These are phyloP conservation scores for Aschersonia sp. DNA, from an alignment of 2,329 filamentous ascomycete species.

Conservation along the genomic window DNA sequence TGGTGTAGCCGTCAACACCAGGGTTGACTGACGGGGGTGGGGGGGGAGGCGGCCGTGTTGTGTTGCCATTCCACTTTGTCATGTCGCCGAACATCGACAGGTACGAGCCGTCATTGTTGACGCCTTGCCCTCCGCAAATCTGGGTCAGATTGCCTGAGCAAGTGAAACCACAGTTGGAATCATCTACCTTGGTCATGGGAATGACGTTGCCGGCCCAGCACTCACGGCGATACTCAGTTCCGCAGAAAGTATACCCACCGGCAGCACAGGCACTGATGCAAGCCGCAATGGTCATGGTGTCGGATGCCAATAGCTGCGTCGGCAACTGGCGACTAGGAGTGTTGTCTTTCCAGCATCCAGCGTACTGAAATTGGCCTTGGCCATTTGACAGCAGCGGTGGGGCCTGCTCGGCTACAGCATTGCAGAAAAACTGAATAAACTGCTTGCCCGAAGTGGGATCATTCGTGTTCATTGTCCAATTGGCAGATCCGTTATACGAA, in stretches of 20 bases:
- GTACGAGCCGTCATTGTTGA: conserved; percentile 19
- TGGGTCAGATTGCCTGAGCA: conserved; percentile 34
- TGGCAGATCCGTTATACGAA: conserved; percentile 29
- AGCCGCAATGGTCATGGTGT: conserved; percentile 24
- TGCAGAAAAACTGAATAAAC: conserved; percentile 34
- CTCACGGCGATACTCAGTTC: conserved; percentile 33
- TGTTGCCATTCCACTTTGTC: conserved; percentile 13
- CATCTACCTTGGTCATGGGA: conserved; percentile 26
- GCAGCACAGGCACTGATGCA: conserved; percentile 29
- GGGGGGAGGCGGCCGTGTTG: conserved; percentile 8
- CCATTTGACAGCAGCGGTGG: conserved; percentile 29
- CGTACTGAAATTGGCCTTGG: conserved; percentile 33
- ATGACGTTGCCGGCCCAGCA: conserved; percentile 39
- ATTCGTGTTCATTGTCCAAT: conserved; percentile 43
- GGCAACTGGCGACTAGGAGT: conserved; percentile 37
- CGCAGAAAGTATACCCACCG: conserved; percentile 25
- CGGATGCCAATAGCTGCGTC: conserved; percentile 23
- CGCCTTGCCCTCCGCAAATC: conserved; percentile 37
- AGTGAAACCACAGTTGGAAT: conserved; percentile 33
- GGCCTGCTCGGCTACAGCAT: conserved; percentile 35
- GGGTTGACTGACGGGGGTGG: conserved; percentile 20
- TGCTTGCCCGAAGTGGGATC: conserved; percentile 37
- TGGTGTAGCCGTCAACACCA: conserved; percentile 18
- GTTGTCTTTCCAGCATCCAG: conserved; percentile 41
- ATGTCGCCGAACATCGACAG: conserved; percentile 33